Evolutionary conservation across 345 rosid genomes (phyloP).

Genomic region (Brassica cretica): DNA sequence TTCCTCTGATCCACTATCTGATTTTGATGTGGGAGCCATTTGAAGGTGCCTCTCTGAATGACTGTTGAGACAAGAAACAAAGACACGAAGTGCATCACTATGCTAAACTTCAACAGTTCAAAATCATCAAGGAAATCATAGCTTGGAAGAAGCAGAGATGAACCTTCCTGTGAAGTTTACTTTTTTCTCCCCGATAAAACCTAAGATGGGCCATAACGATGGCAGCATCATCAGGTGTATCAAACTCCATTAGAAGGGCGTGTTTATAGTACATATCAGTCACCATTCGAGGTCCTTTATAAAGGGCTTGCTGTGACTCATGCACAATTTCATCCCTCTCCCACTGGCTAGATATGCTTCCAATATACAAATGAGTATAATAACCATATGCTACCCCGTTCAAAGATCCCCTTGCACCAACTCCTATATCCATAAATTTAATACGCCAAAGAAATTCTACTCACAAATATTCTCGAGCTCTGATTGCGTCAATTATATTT

Average conservation of each 20-base stretch:
- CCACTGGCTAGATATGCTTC: conserved; percentile 78
- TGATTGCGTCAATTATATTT: conserved; percentile 80
- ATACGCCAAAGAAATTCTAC: conserved; percentile 75
- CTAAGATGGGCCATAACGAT: conserved; percentile 86
- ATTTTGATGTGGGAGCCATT: conserved; percentile 50
- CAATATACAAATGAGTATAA: conserved; percentile 74
- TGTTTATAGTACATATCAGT: conserved; percentile 75
- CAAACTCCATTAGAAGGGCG: conserved; percentile 88
- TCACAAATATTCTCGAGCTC: conserved; percentile 82
- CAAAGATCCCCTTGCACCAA: conserved; percentile 75
- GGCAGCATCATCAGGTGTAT: conserved; percentile 87
- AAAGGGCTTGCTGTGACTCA: conserved; percentile 81
- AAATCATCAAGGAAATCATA: conserved; percentile 14
- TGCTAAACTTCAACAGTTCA: conserved; percentile 1
- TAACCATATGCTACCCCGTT: conserved; percentile 84
- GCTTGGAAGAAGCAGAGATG: conserved; percentile 29
- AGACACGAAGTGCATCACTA: background rate
- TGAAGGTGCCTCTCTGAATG: conserved; percentile 53
- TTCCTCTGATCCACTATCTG: conserved; percentile 62
- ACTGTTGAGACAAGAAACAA: conserved; percentile 46
- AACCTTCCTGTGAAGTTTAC: conserved; percentile 57
- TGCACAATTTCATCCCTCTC: conserved; percentile 80
- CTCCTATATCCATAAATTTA: conserved; percentile 84
- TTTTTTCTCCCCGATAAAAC: conserved; percentile 60
- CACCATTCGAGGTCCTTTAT: conserved; percentile 75